phyloP scores from a whole-genome alignment of 2,329 filamentous ascomycete species.

The Leptographium lundbergii region DNA sequence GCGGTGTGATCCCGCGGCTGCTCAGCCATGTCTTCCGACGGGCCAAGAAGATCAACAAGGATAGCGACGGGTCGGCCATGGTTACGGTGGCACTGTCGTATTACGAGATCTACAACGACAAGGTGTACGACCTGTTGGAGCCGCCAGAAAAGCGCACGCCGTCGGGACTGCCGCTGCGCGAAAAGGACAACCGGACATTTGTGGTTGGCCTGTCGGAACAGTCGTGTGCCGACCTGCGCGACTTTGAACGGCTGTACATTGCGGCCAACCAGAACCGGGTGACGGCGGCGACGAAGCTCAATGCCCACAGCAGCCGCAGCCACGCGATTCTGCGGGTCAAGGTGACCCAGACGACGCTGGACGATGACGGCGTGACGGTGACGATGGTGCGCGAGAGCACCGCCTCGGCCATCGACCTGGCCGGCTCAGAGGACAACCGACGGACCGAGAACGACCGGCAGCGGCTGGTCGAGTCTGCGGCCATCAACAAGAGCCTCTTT shows the following conservation, averaged over 20 bases:
- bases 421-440: slow-evolving; percentile 90
- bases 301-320: slow-evolving; percentile 78
- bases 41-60: slow-evolving; percentile 74
- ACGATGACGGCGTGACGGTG: slow-evolving; percentile 33
- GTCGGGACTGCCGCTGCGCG: slow-evolving; percentile 67
- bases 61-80: slow-evolving; percentile 54
- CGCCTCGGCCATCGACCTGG: slow-evolving; percentile 86
- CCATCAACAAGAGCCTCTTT: slow-evolving; percentile 95
- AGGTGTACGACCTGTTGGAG: slow-evolving; percentile 84
- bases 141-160: slow-evolving; percentile 74
- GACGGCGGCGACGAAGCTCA: slow-evolving; percentile 83
- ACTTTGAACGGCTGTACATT: slow-evolving; percentile 83
- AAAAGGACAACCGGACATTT: slow-evolving; percentile 76
- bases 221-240: slow-evolving; percentile 70
- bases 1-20: slow-evolving; percentile 77
- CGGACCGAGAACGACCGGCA: slow-evolving; percentile 90
- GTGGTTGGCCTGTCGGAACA: slow-evolving; percentile 79
- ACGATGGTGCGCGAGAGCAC: slow-evolving; percentile 51
- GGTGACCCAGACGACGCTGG: slow-evolving; percentile 55
- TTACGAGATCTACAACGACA: slow-evolving; percentile 96
- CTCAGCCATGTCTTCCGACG: slow-evolving; percentile 77
- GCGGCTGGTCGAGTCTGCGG: slow-evolving; percentile 83
- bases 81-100: slow-evolving; percentile 74
- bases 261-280: slow-evolving; percentile 85
- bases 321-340: slow-evolving; percentile 89